Conservation (phyloP, 257 asterid species). For the Petunia axillaris region DNA sequence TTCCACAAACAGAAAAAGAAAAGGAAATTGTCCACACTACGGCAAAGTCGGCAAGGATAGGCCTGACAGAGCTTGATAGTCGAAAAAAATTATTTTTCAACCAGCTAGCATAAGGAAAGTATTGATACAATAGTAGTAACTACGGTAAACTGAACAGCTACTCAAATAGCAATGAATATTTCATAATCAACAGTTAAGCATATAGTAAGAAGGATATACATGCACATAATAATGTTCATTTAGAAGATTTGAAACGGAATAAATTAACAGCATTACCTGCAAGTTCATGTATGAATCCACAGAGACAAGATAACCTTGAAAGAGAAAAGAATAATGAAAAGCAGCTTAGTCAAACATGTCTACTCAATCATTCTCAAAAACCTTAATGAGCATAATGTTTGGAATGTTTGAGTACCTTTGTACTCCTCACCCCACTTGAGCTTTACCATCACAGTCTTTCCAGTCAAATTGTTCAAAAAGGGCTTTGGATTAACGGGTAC, state of each 20-base stretch:
- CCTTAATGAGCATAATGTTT: not conserved
- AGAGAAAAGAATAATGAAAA: constrained; percentile 15
- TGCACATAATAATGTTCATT: not conserved
- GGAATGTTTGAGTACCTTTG: constrained; percentile 56
- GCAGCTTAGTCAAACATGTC: not conserved
- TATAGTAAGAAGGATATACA: not conserved
- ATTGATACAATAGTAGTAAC: not conserved
- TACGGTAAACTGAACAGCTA: too few species aligned
- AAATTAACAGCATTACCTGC: constrained; percentile 60
- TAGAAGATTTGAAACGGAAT: not conserved
- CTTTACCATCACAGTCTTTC: constrained; percentile 92
- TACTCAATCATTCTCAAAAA: not conserved
- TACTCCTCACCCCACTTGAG: constrained; percentile 99
- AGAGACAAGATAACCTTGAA: constrained; percentile 87
- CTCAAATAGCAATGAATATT: not conserved
- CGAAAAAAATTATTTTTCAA: too few species aligned
- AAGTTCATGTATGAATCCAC: constrained; percentile 98
- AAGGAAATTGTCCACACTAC: too few species aligned
- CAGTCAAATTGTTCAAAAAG: constrained; percentile 93
- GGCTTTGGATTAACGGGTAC: constrained; percentile 99
- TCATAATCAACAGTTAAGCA: not conserved
- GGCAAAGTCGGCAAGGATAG: too few species aligned
- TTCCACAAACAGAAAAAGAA: too few species aligned
- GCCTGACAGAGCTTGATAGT: too few species aligned
- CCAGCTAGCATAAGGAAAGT: not conserved